These are phyloP conservation scores for Artemisia tridentata DNA, from an alignment of 129 eudicot genomes.

Conservation along the genomic window DNA sequence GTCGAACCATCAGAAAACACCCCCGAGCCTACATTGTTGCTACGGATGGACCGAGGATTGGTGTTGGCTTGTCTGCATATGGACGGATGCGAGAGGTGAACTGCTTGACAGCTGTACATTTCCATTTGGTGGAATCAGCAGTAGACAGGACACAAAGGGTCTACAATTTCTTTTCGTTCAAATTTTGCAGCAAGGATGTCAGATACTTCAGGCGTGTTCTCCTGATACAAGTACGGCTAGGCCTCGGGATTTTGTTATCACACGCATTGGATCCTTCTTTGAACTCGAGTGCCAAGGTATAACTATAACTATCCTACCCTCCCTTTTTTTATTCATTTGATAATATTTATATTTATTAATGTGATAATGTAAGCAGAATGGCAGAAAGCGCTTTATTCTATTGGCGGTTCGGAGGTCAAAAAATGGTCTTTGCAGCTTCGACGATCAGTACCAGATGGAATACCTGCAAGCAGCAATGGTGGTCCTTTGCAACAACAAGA, in stretches of 20 bases:
- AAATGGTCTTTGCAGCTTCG: constrained; percentile 97
- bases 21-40: constrained; percentile 89
- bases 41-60: constrained; percentile 99
- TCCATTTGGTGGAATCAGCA: constrained; percentile 95
- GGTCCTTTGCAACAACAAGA: constrained; percentile 83
- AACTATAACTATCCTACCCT: neutral
- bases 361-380: constrained; percentile 64
- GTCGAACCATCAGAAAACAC: constrained; percentile 60
- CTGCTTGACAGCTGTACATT: constrained; percentile 85
- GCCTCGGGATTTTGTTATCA: constrained; percentile 89
- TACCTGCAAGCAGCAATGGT: constrained; percentile 77
- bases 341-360: neutral
- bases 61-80: constrained; percentile 96
- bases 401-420: constrained; percentile 92
- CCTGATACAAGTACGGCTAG: constrained; percentile 56
- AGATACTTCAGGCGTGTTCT: constrained; percentile 86
- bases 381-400: constrained; percentile 91
- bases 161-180: constrained; percentile 90
- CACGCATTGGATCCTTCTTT: constrained; percentile 88
- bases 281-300: constrained; percentile 99
- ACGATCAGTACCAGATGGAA: constrained; percentile 81
- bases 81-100: constrained; percentile 99
- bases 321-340: neutral
- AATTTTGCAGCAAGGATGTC: constrained; percentile 95
- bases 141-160: constrained; percentile 98